These are phyloP conservation scores for Phytopythium boreale DNA, from an alignment of 352 stramenopile species.

Conservation along the genomic window DNA sequence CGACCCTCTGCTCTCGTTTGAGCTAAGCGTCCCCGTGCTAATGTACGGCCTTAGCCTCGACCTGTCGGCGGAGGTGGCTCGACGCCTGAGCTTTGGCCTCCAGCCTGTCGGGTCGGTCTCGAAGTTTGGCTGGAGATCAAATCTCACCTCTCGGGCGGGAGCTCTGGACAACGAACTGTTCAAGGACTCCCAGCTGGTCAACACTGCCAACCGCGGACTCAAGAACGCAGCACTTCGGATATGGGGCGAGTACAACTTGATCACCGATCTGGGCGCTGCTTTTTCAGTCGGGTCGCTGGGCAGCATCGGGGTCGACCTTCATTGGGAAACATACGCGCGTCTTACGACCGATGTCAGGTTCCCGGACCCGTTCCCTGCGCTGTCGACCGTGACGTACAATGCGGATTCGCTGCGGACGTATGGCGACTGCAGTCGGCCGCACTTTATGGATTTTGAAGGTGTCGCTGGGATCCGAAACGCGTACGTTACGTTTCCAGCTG, in stretches of 20 bases:
- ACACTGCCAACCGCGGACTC: neutral
- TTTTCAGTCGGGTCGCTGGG: neutral
- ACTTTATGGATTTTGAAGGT: slow-evolving; percentile 4
- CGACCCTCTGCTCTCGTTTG: neutral
- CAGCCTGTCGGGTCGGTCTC: neutral
- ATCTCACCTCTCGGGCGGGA: neutral
- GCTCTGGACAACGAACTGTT: neutral
- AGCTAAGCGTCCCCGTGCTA: neutral
- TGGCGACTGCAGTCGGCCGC: neutral
- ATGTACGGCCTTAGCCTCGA: neutral
- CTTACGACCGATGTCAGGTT: neutral
- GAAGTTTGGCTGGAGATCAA: neutral
- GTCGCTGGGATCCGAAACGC: neutral
- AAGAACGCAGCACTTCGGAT: neutral
- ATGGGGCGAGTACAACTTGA: neutral
- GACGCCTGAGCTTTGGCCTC: neutral
- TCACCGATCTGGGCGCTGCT: neutral
- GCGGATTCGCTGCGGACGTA: neutral
- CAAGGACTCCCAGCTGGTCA: neutral
- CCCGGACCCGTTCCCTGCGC: neutral
- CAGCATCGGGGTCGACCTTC: neutral
- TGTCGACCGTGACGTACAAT: neutral
- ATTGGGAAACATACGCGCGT: neutral
- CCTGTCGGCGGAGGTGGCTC: neutral
- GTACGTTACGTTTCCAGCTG: neutral